Conservation (phyloP, 805 yeast genomes). For the Cyberlindnera euphorbiae region DNA sequence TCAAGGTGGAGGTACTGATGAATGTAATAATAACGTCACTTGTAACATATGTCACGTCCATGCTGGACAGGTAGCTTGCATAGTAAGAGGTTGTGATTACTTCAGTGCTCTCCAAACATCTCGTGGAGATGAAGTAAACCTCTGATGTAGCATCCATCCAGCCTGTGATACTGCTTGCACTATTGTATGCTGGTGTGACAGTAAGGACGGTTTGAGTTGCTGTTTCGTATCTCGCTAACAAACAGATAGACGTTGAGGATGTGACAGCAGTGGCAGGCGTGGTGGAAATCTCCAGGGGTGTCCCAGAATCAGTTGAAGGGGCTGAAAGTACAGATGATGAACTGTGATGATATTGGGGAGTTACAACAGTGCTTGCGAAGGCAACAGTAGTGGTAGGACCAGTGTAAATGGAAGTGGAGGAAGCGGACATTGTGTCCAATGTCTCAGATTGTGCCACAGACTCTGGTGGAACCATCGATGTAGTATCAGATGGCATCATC, state of each 20-base stretch:
- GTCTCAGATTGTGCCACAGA: not conserved
- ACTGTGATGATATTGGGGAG: too few species aligned
- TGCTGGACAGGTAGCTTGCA: constrained; percentile 18
- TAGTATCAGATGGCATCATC: not conserved
- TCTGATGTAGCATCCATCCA: constrained; percentile 18
- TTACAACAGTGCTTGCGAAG: too few species aligned
- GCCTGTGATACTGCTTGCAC: constrained; percentile 19
- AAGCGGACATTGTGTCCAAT: not conserved
- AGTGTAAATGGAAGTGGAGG: too few species aligned
- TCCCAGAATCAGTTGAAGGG: not conserved
- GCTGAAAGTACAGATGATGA: not conserved
- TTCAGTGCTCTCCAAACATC: constrained; percentile 20
- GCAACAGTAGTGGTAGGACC: too few species aligned
- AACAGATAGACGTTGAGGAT: constrained; percentile 17
- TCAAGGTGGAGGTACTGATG: constrained; percentile 19
- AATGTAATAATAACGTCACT: constrained; percentile 19
- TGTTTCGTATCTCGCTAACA: constrained; percentile 22
- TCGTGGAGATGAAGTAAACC: constrained; percentile 16
- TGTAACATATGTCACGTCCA: constrained; percentile 20
- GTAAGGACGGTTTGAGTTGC: constrained; percentile 20
- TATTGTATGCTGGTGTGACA: constrained; percentile 20
- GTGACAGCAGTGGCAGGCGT: constrained; percentile 19
- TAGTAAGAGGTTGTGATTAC: constrained; percentile 18
- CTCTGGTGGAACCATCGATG: too few species aligned
- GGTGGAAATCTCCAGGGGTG: constrained; percentile 3